phyloP scores from a whole-genome alignment of 2,329 filamentous ascomycete genomes.

The Xylariaceae sp. region DNA sequence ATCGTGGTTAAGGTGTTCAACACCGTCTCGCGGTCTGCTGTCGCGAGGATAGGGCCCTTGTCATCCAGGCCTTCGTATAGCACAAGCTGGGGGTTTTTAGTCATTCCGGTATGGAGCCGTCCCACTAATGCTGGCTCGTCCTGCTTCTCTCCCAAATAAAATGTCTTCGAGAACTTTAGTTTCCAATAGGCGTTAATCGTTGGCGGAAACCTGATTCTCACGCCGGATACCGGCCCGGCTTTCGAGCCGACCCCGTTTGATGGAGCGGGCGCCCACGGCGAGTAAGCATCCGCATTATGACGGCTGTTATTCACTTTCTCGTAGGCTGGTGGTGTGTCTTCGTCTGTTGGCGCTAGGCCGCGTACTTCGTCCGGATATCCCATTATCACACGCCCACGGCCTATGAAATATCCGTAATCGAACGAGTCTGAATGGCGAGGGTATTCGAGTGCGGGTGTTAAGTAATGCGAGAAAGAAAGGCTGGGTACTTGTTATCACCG shows the following conservation, averaged over 20 bases:
- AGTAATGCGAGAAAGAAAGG: neutral
- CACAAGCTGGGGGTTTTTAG: constrained; percentile 30
- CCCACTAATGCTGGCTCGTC: constrained; percentile 34
- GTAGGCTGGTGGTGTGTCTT: constrained; percentile 12
- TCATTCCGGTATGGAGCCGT: constrained; percentile 26
- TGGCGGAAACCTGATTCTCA: constrained; percentile 6
- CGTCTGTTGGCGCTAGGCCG: neutral
- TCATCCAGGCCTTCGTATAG: constrained; percentile 35
- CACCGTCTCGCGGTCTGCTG: constrained; percentile 10
- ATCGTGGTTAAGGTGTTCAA: constrained; percentile 17
- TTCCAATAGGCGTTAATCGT: constrained; percentile 14
- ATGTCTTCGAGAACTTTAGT: constrained; percentile 7
- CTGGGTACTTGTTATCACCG: neutral
- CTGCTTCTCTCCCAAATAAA: constrained; percentile 33
- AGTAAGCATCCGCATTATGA: neutral
- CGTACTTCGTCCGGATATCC: constrained; percentile 5
- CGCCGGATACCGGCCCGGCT: neutral
- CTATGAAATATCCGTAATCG: neutral
- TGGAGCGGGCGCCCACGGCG: constrained; percentile 4
- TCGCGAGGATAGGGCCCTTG: constrained; percentile 31
- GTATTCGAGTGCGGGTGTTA: neutral
- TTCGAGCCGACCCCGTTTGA: constrained; percentile 2
- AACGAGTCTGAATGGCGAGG: neutral
- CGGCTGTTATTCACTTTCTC: neutral
- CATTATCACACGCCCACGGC: neutral